A percentile compares a stretch with the other conserved stretches of the same genome.
Conservation (phyloP, 441 rosid species). For the Capsella rubella region DNA sequence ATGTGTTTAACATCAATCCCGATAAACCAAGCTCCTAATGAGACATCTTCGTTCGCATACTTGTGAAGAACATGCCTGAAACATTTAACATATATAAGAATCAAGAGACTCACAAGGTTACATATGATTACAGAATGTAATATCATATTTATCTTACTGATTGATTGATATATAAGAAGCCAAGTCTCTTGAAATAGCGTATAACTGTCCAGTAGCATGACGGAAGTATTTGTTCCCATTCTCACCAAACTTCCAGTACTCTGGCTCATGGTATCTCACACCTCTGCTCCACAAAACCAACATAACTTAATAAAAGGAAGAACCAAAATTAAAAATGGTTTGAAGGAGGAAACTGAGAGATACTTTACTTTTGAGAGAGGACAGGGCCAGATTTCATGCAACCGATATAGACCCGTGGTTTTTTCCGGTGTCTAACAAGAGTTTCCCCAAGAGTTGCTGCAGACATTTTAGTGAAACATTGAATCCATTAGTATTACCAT, state of each 20-base stretch:
- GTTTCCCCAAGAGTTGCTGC: conserved; percentile 97
- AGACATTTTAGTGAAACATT: conserved; percentile 31
- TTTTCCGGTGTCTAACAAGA: conserved; percentile 78
- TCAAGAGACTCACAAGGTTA: conserved; percentile 2
- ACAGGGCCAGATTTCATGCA: conserved; percentile 99
- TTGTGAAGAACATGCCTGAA: conserved; percentile 94
- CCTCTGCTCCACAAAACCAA: conserved; percentile 62
- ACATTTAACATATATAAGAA: conserved; percentile 33
- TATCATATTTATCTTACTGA: conserved; percentile 64
- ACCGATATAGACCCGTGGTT: conserved; percentile 82
- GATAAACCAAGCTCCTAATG: conserved; percentile 96
- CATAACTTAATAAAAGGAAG: background rate
- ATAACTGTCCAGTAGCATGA: conserved; percentile 94
- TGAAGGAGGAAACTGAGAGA: background rate
- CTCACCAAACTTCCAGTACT: conserved; percentile 97
- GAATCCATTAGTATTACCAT: background rate
- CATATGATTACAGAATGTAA: background rate
- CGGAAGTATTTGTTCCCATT: conserved; percentile 95
- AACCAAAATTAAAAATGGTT: background rate
- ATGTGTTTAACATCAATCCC: conserved; percentile 91
- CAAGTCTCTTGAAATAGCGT: conserved; percentile 91
- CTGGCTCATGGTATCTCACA: conserved; percentile 95
- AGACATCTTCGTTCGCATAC: conserved; percentile 98
- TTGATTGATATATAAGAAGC: conserved; percentile 90
- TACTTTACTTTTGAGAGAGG: conserved; percentile 77